phyloP scores from a whole-genome alignment of 441 rosid genomes.

The Syzygium syzygioides region DNA sequence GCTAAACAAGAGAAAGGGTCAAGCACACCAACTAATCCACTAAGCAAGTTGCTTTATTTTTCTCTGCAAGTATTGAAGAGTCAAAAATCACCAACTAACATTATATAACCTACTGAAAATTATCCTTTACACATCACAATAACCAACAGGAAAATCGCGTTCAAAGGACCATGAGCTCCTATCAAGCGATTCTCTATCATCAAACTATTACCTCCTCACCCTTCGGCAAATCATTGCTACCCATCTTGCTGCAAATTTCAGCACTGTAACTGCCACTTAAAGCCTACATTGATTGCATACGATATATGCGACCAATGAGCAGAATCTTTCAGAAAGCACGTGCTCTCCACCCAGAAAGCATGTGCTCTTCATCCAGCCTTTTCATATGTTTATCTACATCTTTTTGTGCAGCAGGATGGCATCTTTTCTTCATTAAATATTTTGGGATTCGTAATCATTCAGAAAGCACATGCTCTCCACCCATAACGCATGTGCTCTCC shows the following conservation, averaged over 20 bases:
- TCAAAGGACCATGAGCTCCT: background rate
- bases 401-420: background rate
- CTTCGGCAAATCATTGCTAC: rapidly evolving
- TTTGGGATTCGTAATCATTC: background rate
- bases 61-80: background rate
- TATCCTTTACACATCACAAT: background rate
- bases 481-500: no score
- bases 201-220: background rate
- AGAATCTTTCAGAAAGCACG: background rate
- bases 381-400: background rate
- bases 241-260: background rate
- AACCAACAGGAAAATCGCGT: no score
- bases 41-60: background rate
- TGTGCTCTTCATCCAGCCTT: background rate
- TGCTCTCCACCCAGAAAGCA: background rate
- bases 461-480: background rate
- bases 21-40: background rate
- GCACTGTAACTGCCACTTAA: background rate
- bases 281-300: background rate
- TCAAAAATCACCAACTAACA: rapidly evolving
- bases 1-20: background rate
- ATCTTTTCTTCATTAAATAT: background rate
- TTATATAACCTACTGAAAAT: background rate
- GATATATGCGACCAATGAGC: background rate
- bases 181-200: background rate